Percentiles rank a stretch among this genome's conserved stretches.
Conservation (phyloP, 192 early-diverging fungal genomes). For the Spizellomyces sp. region DNA sequence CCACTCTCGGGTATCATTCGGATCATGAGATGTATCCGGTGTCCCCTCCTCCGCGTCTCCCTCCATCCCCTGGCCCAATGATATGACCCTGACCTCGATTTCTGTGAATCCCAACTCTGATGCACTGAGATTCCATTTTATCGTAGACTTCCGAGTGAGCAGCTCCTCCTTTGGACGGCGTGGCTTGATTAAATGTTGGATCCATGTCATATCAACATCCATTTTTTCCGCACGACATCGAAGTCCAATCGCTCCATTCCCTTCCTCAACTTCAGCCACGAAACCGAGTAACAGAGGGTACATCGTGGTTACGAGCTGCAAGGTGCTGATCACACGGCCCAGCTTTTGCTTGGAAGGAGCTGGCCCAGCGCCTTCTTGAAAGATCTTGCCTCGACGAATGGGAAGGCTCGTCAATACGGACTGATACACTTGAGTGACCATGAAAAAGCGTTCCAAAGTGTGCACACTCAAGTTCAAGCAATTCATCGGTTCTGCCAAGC, state of each 20-base stretch:
- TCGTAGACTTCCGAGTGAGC: conserved; percentile 29
- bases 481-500: conserved; percentile 34
- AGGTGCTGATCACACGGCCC: conserved; percentile 37
- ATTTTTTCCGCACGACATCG: conserved; percentile 45
- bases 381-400: conserved; percentile 45
- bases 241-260: conserved; percentile 47
- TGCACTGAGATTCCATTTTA: conserved; percentile 36
- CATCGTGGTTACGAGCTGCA: conserved; percentile 40
- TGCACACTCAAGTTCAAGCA: conserved; percentile 40
- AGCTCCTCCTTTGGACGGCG: conserved; percentile 17
- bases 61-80: conserved; percentile 15
- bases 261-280: conserved; percentile 42
- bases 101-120: conserved; percentile 44
- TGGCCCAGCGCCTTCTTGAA: conserved; percentile 20
- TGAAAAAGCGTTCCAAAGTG: conserved; percentile 35
- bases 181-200: conserved; percentile 33
- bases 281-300: conserved; percentile 50
- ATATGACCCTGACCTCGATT: conserved; percentile 47
- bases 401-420: conserved; percentile 54
- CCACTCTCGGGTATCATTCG: conserved; percentile 18
- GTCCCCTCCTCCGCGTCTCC: neutral
- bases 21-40: conserved; percentile 1
- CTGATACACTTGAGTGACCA: conserved; percentile 49
- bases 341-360: conserved; percentile 51
- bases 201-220: conserved; percentile 43